These are phyloP conservation scores for Ilyonectria sp. DNA, from an alignment of 2,329 filamentous ascomycete species.

Conservation along the genomic window DNA sequence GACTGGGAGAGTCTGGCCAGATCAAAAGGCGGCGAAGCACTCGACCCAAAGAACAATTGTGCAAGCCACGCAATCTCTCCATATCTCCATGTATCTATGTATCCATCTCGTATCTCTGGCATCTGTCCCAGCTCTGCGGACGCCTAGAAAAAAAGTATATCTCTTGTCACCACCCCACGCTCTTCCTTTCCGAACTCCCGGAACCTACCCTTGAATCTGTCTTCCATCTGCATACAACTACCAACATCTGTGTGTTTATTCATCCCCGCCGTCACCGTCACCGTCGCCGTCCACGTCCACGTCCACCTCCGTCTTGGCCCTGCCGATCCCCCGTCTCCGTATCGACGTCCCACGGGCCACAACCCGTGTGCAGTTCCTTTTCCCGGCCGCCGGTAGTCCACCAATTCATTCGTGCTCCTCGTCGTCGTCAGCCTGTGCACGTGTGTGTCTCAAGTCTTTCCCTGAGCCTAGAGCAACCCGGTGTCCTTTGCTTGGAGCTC, in stretches of 20 bases:
- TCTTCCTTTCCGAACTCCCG: conserved; percentile 3
- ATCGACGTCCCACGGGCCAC: background rate
- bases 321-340: conserved; percentile 4
- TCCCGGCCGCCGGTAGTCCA: background rate
- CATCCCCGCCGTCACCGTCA: background rate
- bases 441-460: conserved; percentile 28
- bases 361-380: background rate
- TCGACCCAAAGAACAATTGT: conserved; percentile 12
- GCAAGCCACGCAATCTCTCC: conserved; percentile 25
- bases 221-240: background rate
- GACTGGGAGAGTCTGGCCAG: conserved; percentile 23
- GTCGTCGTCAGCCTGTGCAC: conserved; percentile 35
- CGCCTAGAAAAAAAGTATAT: conserved; percentile 19
- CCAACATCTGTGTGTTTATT: background rate
- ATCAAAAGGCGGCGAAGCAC: conserved; percentile 24
- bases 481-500: conserved; percentile 16
- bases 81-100: conserved; percentile 9
- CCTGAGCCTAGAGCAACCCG: conserved; percentile 20
- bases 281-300: background rate
- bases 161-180: conserved; percentile 9
- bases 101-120: conserved; percentile 22
- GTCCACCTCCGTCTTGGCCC: too few relatives aligned
- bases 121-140: conserved; percentile 5
- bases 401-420: background rate
- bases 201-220: conserved; percentile 10